Base-by-base conservation (phyloP, 1,284 basidiomycete species). In the Abortiporus biennis region DNA sequence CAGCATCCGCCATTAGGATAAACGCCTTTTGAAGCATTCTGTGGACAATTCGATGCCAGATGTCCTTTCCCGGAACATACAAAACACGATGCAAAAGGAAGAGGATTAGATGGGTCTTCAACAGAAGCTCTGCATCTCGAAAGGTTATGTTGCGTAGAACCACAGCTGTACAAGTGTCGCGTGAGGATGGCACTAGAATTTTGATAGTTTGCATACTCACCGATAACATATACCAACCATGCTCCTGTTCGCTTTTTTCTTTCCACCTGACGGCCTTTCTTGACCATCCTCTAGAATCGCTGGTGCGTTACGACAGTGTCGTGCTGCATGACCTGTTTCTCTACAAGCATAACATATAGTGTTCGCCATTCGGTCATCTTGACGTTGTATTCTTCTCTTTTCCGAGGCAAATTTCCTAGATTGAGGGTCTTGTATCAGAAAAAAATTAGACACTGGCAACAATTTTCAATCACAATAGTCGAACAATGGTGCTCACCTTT, bases 1-100 rank as follows among this genome's bases (percentile, higher is more conserved):
- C 93, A 97, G 45, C 72, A 76, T 2, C 93, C 93, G 17, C 93
- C 93, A 50, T 94, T 87, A 0, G 92, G 90, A 56, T 96, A 97
- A 21, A 96, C 74, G 1, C 93, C 92, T 47, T 78, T 84, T 1
- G 73, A 74, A 45, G 76, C 73, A 56, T 96, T 96, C 54, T 85
- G 65, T 0, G 89, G 85, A 62, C 93, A 97, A 15, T 76, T 67
- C 0, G 83, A 81, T 0, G 88, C 86, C 1, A 95, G 71, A 56
- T 95, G 92, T 0, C 92, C 92, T 51, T 76, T 78, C 3, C 71
- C 72, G 2, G 78, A 78, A 57, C 93, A 97, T 24, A 97, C 85
- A 58, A 92, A 97, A 64, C 93, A 97, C 1, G 85, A 90, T 0
- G 93, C 93, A 56, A 80, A 92, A 0, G 93, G 93, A 2, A 93